Evolutionary conservation across 1,284 basidiomycete genomes (phyloP), one percentile per base, ranked within the genome.

Genomic region (Tausonia pullulans): DNA sequence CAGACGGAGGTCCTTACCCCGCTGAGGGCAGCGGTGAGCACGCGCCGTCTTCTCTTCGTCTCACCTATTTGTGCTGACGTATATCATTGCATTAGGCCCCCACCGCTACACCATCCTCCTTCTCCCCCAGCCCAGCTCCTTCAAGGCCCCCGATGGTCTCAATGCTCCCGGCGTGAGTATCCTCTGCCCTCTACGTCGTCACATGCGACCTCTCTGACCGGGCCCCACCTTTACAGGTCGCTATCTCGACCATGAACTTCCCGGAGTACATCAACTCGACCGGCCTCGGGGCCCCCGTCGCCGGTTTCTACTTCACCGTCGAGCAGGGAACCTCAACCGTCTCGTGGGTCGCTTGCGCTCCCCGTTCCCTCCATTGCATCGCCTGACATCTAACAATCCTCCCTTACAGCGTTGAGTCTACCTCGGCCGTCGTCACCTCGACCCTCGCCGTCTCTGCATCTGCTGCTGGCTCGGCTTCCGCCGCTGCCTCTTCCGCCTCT

Each of bases 51-150:
- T 53, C 10, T 53, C 51, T n/a, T 11, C 51, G 51, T 8, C 40
- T 58, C 10, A 58, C 57, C 44, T 16, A 58, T 44, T 44, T 58
- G 40, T 44, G 44, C 40, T 58, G 16, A 16, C 13, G 52, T 16
- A 27, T 27, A 27, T 27, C 27, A 2, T 27, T 27, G 27, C 27
- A 49, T 45, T 16, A 65, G 85, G 85, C 53, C 78, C 84, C 60
- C 86, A 87, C 72, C 81, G 85, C 71, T 87, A 87, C 72, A 81
- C 81, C 3, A 75, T 86, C 69, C 74, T 84, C 60, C 74, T 87
- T 44, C 84, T 83, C 72, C 70, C 75, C 6, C 86, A 88, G 72
- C 83, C 84, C 7, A 70, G 76, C 0, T 74, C 74, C 64, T 87
- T 87, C 76, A 69, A 74, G 14, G 75, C 86, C 16, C 85, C 85